Evolutionary conservation across 306 rosid genomes (phyloP), one percentile per base, ranked within the genome.

Genomic region (Pyrus bretschneideri): DNA sequence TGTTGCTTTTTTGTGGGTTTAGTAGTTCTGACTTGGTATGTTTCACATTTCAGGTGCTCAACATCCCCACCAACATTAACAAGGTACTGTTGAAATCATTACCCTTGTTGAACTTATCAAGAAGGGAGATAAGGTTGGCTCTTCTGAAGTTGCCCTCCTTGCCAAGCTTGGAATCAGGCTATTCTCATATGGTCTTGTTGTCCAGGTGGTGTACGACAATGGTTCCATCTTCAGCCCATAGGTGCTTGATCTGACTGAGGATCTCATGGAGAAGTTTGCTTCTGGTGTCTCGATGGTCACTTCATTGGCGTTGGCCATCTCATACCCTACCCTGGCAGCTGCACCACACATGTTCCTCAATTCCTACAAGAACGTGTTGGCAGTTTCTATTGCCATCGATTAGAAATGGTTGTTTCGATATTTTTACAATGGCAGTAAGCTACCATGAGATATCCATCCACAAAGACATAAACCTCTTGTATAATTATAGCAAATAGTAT

Each of bases 91-190:
- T 0, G 98, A 93, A 86, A 93, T 93, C 60, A 91, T 93, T n/a
- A 93, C 97, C 76, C 96, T 96, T 31, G 98, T 93, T 11, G 98
- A 93, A 70, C 94, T 94, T 27, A 91, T 91, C 77, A 94, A 35
- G 89, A 94, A 94, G 89, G 97, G 98, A 31, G 98, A 94, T 4
- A 94, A 93, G 85, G 98, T 91, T 1, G 97, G 98, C 1, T 91
- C 97, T n/a, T 93, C 96, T 25, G 98, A 90, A 76, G 98, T 97
- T 82, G 98, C 98, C 9, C 78, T 93, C 71, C 96, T 93, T 77
- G 89, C 98, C 22, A 93, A 91, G 90, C 93, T 93, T 3, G 97
- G 93, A 18, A 91, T 93, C 1, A 87, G 97, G 85, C 98, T 97
- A 0, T 93, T 93, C 85, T 93, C 98, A 1, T 93, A 91, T 18